Conservation (phyloP, 108 stramenopile species). For the Chaetoceros muelleri region DNA sequence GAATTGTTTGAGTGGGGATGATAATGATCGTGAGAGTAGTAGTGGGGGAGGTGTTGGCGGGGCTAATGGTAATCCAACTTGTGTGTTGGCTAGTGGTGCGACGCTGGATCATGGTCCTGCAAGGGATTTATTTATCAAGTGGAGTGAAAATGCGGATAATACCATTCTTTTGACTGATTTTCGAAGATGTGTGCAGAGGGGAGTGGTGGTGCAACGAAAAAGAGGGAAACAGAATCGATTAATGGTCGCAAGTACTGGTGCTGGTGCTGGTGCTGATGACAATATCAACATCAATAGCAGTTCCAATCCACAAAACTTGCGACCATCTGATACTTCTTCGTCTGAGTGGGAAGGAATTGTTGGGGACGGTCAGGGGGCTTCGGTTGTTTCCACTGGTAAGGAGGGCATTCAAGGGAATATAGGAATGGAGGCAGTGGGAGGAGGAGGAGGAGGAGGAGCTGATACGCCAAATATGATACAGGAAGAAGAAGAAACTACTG, state of each 20-base stretch:
- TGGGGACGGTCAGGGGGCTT: no score
- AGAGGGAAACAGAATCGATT: not conserved
- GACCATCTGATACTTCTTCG: no score
- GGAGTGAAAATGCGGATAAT: conserved; percentile 73
- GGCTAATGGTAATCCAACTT: conserved; percentile 49
- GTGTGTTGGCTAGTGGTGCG: conserved; percentile 67
- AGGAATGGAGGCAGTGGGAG: conserved; percentile 16
- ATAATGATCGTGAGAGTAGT: conserved; percentile 11
- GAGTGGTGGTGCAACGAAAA: conserved; percentile 22
- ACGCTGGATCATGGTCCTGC: conserved; percentile 71
- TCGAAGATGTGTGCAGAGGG: conserved; percentile 38
- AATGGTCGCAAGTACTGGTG: not conserved
- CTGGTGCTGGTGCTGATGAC: not conserved
- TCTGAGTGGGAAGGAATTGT: not conserved
- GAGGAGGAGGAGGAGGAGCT: conserved; percentile 19
- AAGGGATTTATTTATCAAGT: conserved; percentile 64
- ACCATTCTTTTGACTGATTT: conserved; percentile 74
- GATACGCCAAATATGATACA: conserved; percentile 1
- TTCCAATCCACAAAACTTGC: no score
- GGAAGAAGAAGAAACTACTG: not conserved
- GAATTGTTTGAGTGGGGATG: conserved; percentile 10
- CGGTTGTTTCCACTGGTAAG: no score
- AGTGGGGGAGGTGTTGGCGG: conserved; percentile 13
- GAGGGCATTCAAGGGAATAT: no score
- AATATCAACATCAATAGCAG: not conserved